These are phyloP conservation scores for Sporothrix globosa DNA, from an alignment of 2,329 filamentous ascomycete genomes.

Conservation along the genomic window DNA sequence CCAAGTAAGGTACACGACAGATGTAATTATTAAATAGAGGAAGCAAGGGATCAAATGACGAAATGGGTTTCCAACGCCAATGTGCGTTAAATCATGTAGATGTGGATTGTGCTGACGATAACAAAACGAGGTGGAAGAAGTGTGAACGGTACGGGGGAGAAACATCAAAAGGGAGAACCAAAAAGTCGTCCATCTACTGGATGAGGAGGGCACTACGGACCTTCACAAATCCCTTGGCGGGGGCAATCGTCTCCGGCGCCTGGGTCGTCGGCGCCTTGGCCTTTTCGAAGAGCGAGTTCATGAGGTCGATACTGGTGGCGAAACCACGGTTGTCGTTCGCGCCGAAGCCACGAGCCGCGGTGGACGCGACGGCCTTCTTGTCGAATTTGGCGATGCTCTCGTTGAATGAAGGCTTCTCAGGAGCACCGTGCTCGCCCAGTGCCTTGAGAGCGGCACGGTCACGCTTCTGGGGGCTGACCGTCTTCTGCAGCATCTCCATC, in stretches of 20 bases:
- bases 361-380: constrained; percentile 39
- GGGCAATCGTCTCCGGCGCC: constrained; percentile 52
- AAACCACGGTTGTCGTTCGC: constrained; percentile 66
- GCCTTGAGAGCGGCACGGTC: constrained; percentile 73
- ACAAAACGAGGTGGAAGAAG: background rate
- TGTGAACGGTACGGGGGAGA: background rate
- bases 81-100: constrained; percentile 13
- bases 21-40: constrained; percentile 35
- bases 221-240: constrained; percentile 75
- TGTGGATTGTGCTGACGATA: background rate
- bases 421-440: constrained; percentile 61
- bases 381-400: constrained; percentile 39
- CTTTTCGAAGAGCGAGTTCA: constrained; percentile 89
- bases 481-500: constrained; percentile 91
- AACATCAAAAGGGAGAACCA: background rate
- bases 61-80: constrained; percentile 16
- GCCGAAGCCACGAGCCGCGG: constrained; percentile 41
- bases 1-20: constrained; percentile 41
- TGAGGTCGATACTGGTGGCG: constrained; percentile 88
- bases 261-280: constrained; percentile 62
- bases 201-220: constrained; percentile 65
- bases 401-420: constrained; percentile 51
- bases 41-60: constrained; percentile 7
- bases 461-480: constrained; percentile 90
- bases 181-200: constrained; percentile 38